Evolutionary conservation across 2,329 filamentous ascomycete species (phyloP).

Genomic region (Penicillium fuscoglaucum): DNA sequence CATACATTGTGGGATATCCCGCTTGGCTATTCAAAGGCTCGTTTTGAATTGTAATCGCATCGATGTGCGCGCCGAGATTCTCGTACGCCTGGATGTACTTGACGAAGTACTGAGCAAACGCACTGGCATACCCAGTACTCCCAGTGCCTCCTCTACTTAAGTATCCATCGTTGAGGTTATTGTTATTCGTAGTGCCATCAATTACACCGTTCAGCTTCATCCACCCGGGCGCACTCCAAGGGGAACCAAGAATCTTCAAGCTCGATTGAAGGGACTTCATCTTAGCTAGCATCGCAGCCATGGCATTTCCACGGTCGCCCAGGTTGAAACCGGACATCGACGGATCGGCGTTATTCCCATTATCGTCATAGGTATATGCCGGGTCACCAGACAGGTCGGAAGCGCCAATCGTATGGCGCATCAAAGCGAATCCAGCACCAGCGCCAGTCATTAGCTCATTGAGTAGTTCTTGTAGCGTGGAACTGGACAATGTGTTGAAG

Average conservation of each 20-base stretch:
- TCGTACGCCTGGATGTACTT: constrained; percentile 41
- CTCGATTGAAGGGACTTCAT: constrained; percentile 39
- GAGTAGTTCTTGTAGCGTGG: constrained; percentile 33
- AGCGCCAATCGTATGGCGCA: constrained; percentile 44
- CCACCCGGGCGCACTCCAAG: constrained; percentile 44
- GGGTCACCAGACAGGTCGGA: constrained; percentile 37
- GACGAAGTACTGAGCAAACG: constrained; percentile 39
- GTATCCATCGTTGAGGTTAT: constrained; percentile 36
- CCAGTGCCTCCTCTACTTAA: constrained; percentile 26
- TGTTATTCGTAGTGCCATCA: constrained; percentile 29
- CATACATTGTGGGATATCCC: constrained; percentile 42
- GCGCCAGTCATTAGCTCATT: constrained; percentile 36
- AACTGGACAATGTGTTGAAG: constrained; percentile 34
- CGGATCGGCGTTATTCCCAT: constrained; percentile 35
- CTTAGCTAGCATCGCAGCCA: constrained; percentile 39
- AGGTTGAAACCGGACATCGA: constrained; percentile 34
- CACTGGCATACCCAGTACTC: constrained; percentile 34
- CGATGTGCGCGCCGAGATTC: constrained; percentile 34
- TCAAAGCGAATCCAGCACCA: constrained; percentile 41
- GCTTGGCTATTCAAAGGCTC: constrained; percentile 42
- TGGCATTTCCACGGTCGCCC: constrained; percentile 37
- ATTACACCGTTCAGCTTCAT: constrained; percentile 44
- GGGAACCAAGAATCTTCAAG: constrained; percentile 38
- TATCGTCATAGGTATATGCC: constrained; percentile 43
- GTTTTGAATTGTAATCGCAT: constrained; percentile 42